These are phyloP conservation scores for Corynascus novoguineensis DNA, from an alignment of 495 filamentous ascomycete genomes.

Conservation along the genomic window DNA sequence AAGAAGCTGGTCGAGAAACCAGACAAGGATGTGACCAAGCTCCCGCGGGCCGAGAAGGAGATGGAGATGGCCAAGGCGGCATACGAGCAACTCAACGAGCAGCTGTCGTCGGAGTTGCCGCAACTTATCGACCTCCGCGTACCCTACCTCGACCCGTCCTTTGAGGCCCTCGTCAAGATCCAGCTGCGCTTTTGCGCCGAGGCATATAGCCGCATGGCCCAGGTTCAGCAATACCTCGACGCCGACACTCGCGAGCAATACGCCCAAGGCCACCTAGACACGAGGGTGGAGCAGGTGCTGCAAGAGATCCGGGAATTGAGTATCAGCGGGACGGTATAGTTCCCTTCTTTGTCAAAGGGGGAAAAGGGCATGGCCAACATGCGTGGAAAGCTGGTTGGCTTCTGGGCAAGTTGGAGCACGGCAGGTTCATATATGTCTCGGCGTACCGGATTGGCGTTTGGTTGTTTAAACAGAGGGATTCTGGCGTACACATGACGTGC, in stretches of 20 bases:
- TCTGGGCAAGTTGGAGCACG: neutral
- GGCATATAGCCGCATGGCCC: conserved; percentile 93
- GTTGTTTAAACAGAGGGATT: conserved; percentile 11
- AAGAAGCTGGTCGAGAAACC: conserved; percentile 97
- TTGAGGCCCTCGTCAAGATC: conserved; percentile 97
- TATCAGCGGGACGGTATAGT: conserved; percentile 62
- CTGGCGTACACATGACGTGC: neutral
- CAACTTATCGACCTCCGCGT: conserved; percentile 96
- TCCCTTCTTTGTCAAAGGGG: neutral
- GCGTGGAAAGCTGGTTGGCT: conserved; percentile 2
- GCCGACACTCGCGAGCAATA: conserved; percentile 96
- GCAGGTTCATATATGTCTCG: neutral
- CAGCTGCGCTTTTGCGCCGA: conserved; percentile 96
- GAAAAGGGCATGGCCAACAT: no score
- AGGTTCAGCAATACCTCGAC: conserved; percentile 98
- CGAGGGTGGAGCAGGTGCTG: conserved; percentile 87
- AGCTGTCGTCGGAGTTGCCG: conserved; percentile 87
- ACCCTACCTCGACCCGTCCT: conserved; percentile 91
- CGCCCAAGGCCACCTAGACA: conserved; percentile 87
- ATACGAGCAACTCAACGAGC: conserved; percentile 94
- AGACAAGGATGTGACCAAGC: conserved; percentile 93
- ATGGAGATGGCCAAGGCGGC: conserved; percentile 85
- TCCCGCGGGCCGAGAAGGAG: conserved; percentile 91
- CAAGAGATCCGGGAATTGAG: conserved; percentile 96
- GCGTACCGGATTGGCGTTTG: conserved; percentile 9